Evolutionary conservation across 2,329 filamentous ascomycete genomes (phyloP).

Genomic region (Beauveria medogensis): DNA sequence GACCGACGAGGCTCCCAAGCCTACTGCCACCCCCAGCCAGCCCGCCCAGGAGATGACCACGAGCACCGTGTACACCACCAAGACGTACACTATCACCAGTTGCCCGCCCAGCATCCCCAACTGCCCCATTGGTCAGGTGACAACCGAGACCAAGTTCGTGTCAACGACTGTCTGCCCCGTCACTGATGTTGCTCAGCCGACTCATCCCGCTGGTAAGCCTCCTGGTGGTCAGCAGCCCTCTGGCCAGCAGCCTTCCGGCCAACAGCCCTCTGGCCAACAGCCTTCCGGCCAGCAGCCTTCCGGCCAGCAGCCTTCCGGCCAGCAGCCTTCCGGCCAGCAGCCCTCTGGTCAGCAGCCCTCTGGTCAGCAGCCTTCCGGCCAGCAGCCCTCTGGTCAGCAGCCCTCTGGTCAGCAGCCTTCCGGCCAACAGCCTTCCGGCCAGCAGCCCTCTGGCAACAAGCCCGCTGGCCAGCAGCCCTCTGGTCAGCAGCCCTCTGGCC

Average conservation of each 20-base stretch:
- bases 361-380: background rate
- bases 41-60: background rate
- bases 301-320: background rate
- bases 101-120: slow-evolving; percentile 13
- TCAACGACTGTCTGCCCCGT: slow-evolving; percentile 5
- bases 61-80: slow-evolving; percentile 11
- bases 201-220: background rate
- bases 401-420: background rate
- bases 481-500: background rate
- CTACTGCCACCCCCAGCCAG: background rate
- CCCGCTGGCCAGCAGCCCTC: background rate
- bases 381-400: no score
- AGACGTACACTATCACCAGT: slow-evolving; percentile 14
- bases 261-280: no score
- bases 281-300: background rate
- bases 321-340: background rate
- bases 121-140: slow-evolving; percentile 14
- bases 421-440: background rate
- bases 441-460: background rate
- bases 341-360: background rate
- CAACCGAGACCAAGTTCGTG: slow-evolving; percentile 1
- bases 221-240: background rate
- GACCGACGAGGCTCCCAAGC: background rate
- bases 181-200: background rate
- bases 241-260: background rate